phyloP scores from a whole-genome alignment of 2,329 filamentous ascomycete genomes.

The Septoria petroselini region DNA sequence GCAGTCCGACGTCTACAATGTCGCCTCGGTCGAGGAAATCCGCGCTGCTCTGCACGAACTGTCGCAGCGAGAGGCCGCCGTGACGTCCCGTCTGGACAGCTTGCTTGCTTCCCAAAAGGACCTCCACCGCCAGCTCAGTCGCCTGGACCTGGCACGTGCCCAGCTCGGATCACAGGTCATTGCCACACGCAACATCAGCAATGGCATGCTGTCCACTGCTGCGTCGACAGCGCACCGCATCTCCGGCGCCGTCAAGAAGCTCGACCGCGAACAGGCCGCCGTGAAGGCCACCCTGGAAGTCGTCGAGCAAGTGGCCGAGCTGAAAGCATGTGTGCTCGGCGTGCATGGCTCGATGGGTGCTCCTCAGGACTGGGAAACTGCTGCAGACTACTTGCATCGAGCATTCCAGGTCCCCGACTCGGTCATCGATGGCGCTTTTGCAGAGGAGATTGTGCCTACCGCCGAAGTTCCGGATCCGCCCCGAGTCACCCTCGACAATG shows the following conservation, averaged over 20 bases:
- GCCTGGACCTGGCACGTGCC: slow-evolving; percentile 84
- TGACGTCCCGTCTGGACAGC: slow-evolving; percentile 70
- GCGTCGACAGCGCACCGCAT: slow-evolving; percentile 81
- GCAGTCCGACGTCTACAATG: slow-evolving; percentile 60
- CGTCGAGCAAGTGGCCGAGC: slow-evolving; percentile 92
- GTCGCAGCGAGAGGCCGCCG: slow-evolving; percentile 68
- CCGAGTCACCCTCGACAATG: slow-evolving; percentile 77
- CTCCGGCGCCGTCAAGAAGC: slow-evolving; percentile 77
- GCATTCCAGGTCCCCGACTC: slow-evolving; percentile 76
- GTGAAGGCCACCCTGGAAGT: slow-evolving; percentile 88
- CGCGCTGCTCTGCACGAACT: slow-evolving; percentile 72
- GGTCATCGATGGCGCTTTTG: slow-evolving; percentile 81
- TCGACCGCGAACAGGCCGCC: slow-evolving; percentile 86
- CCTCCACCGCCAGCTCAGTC: slow-evolving; percentile 78
- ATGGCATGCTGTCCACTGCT: slow-evolving; percentile 84
- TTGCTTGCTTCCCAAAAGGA: slow-evolving; percentile 81
- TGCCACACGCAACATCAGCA: slow-evolving; percentile 76
- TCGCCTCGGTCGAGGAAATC: slow-evolving; percentile 73
- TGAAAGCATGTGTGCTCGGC: slow-evolving; percentile 93
- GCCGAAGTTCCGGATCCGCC: slow-evolving; percentile 93
- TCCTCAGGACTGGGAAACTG: slow-evolving; percentile 97
- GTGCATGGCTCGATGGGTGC: slow-evolving; percentile 96
- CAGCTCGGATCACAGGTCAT: slow-evolving; percentile 84
- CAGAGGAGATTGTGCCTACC: slow-evolving; percentile 87
- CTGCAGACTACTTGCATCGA: slow-evolving; percentile 81